Evolutionary conservation across 1,139 yeast species (phyloP), one percentile per base, ranked within the genome.

Genomic region (Lodderomyces parapsilosis): DNA sequence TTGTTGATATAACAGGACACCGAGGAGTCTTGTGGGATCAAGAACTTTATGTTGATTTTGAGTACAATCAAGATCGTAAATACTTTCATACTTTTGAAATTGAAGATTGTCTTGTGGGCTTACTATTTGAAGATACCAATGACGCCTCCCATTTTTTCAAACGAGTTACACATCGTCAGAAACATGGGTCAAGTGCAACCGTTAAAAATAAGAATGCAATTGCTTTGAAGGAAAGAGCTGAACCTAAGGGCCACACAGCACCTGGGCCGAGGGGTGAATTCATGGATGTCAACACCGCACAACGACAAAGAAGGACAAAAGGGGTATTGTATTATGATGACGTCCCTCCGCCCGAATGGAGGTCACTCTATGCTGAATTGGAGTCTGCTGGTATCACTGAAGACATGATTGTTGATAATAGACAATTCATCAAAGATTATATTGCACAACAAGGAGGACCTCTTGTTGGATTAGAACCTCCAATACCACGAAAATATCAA

Each of bases 11-110:
- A 35, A 61, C 72, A 34, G 96, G 96, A 9, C 79, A 80, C 49
- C 71, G 87, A 34, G 98, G 98, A 15, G 96, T 93, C 1, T 52
- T 93, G 0, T 93, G 99, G 99, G 99, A 93, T 62, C 99, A 93
- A 62, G 99, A 93, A 62, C 65, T 93, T 39, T 93, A 88, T 59
- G 83, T 89, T 8, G 86, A 87, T 55, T 90, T 93, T 60, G 85
- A 83, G 51, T 93, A 93, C 64, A 80, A 86, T 59, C 98, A 93
- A 63, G 99, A 93, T 61, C 78, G 99, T 20, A 83, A 95, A 41
- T 93, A 88, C 65, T 93, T 93, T 74, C 99, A 93, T 60, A 78
- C 96, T 8, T 93, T 93, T 66, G 99, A 93, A 66, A 72, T 89
- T 45, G 98, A 93, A 55, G 95, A 88, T 20, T 91, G 96, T 59